Conservation (phyloP, 2,329 filamentous ascomycete genomes). For the Davidsoniella australis region DNA sequence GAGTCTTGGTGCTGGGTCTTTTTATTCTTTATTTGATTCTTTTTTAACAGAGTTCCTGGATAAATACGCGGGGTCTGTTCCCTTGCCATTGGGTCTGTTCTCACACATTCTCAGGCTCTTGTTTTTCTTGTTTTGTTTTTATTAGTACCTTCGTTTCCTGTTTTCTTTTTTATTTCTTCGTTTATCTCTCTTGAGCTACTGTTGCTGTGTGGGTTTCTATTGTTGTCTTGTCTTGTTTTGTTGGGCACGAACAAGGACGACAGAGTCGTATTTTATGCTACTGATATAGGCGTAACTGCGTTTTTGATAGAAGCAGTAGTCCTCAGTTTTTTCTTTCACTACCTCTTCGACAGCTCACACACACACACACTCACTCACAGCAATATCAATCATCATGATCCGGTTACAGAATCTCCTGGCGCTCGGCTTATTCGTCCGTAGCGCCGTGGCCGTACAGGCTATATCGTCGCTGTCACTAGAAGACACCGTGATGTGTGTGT, state of each 20-base stretch:
- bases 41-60: too few species aligned
- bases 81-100: not conserved
- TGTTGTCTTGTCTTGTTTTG: not conserved
- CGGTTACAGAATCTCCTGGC: not conserved
- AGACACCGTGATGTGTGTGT: constrained; percentile 12
- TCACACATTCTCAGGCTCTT: too few species aligned
- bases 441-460: constrained; percentile 5
- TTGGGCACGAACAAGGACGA: not conserved
- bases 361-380: too few species aligned
- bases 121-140: not conserved
- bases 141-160: not conserved
- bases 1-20: too few species aligned
- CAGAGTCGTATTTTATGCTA: not conserved
- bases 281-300: too few species aligned
- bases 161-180: not conserved
- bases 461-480: constrained; percentile 4
- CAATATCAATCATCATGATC: not conserved
- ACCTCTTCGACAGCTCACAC: not conserved
- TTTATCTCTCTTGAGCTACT: not conserved
- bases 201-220: not conserved
- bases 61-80: not conserved
- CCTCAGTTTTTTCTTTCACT: not conserved
- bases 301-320: not conserved
- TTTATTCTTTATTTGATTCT: too few species aligned
- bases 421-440: constrained; percentile 1